Base-by-base conservation (phyloP, 2,329 filamentous ascomycete genomes). In the Colletotrichum acutatum region DNA sequence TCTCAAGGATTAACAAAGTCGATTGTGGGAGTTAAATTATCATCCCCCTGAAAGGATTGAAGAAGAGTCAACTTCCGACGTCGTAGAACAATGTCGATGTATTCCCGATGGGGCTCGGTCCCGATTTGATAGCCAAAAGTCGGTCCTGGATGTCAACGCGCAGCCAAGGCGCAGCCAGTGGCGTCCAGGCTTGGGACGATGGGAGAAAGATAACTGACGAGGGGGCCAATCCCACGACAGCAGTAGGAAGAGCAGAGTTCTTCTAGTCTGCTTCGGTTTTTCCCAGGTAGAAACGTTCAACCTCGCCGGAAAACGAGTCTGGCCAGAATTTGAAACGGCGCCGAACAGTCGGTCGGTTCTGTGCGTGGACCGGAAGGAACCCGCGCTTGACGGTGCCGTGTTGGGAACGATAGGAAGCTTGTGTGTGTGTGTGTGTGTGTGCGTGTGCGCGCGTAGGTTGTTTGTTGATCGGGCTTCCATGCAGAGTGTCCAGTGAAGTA, bases 121-220 rank as follows among this genome's bases (percentile, higher is more conserved):
- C 56, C 49, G 32, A 26, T n/a, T 22, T 72, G 30, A 42, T 34
- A 61, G 58, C 42, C 32, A 66, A 30, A 56, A 37, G 53, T 53
- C 56, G 56, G 28, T 8, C 34, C 56, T 71, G 56, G 60, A 24
- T 71, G 71, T 71, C 66, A 73, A 73, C 71, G 61, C 66, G 66
- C 71, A 71, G 49, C 26, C 66, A 73, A 73, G 66, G 61, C 66
- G 66, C 71, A 71, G 49, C 26, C 54, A 54, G 71, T 66, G 67
- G 71, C 71, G 71, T 71, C 67, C 56, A 32, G 49, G 52, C 22
- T 71, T 58, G 52, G 30, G 46, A 61, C 56, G 65, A 42, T 19
- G 42, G n/a, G 62, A 37, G 5, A 61, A 24, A 37, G 49, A 42
- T 64, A 59, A 32, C 32, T 63, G 66, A 24, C 37, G 26, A 16